phyloP scores from a whole-genome alignment of 805 yeast species.

The Priceomyces medius region DNA sequence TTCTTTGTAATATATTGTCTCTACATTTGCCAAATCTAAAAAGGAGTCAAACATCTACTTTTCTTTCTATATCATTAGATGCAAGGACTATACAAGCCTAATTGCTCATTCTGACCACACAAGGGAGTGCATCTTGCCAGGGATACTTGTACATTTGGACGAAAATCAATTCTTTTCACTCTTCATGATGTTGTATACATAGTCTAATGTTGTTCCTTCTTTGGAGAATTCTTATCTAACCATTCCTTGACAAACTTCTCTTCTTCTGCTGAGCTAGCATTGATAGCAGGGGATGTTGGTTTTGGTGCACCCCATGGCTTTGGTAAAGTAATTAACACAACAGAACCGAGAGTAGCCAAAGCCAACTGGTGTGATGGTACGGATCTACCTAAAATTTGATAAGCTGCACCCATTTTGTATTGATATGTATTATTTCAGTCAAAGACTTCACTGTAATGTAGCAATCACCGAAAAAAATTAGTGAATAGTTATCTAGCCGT shows the following conservation, averaged over 20 bases:
- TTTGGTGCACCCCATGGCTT: constrained; percentile 70
- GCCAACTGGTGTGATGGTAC: constrained; percentile 83
- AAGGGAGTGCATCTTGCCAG: neutral
- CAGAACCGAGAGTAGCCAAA: constrained; percentile 73
- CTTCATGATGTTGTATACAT: neutral
- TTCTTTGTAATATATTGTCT: too few relatives aligned
- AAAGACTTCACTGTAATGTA: neutral
- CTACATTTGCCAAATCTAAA: too few relatives aligned
- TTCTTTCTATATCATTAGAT: constrained; percentile 1
- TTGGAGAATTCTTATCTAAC: constrained; percentile 52
- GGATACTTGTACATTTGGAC: neutral
- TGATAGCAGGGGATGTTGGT: constrained; percentile 64
- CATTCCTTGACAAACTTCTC: constrained; percentile 74
- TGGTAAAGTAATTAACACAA: constrained; percentile 62
- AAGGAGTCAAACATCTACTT: too few relatives aligned
- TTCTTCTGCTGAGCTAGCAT: constrained; percentile 83
- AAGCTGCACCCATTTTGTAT: constrained; percentile 75
- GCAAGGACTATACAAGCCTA: neutral
- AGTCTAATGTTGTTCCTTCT: constrained; percentile 28
- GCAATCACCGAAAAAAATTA: neutral
- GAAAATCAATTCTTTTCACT: neutral
- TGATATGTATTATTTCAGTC: neutral
- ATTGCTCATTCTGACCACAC: neutral
- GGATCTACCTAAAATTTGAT: constrained; percentile 78
- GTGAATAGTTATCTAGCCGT: neutral